Evolutionary conservation across 495 filamentous ascomycete species (phyloP).

Genomic region (Neohortaea acidophila): DNA sequence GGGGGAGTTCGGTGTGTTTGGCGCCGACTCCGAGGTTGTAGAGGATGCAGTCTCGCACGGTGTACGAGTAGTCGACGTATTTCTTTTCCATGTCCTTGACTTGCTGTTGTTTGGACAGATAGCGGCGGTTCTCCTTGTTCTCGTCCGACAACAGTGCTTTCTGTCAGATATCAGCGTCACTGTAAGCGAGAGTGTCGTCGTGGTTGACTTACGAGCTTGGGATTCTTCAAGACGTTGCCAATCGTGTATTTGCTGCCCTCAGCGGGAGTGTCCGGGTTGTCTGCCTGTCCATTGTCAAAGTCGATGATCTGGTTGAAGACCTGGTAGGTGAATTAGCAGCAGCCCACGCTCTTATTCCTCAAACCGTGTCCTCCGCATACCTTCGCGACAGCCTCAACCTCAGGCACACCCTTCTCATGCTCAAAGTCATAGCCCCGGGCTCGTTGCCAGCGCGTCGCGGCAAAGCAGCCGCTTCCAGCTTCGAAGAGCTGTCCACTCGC

Average conservation of each 20-base stretch:
- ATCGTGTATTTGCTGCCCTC: slow-evolving; percentile 10
- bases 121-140: slow-evolving; percentile 8
- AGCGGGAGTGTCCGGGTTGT: slow-evolving; percentile 9
- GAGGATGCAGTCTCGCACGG: not conserved
- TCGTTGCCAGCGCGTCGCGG: slow-evolving; percentile 11
- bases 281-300: slow-evolving; percentile 10
- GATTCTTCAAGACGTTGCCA: slow-evolving; percentile 5
- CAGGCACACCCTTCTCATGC: slow-evolving; percentile 11
- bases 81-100: not conserved
- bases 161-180: not conserved
- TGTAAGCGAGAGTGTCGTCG: not conserved
- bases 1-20: slow-evolving; percentile 74
- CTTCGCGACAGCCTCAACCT: slow-evolving; percentile 7
- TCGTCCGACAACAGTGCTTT: not conserved
- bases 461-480: slow-evolving; percentile 7
- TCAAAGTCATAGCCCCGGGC: slow-evolving; percentile 9
- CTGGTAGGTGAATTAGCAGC: too few species aligned
- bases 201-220: not conserved
- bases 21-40: slow-evolving; percentile 72
- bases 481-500: slow-evolving; percentile 9
- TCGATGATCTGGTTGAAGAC: slow-evolving; percentile 7
- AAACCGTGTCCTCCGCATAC: slow-evolving; percentile 1
- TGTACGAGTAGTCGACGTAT: not conserved
- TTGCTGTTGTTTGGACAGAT: slow-evolving; percentile 1
- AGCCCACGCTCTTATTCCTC: too few species aligned